A percentile compares a stretch with the other conserved stretches of the same genome.
Evolutionary conservation across 73 alveolate genomes (phyloP).

Genomic region (Paramecium primaurelia): DNA sequence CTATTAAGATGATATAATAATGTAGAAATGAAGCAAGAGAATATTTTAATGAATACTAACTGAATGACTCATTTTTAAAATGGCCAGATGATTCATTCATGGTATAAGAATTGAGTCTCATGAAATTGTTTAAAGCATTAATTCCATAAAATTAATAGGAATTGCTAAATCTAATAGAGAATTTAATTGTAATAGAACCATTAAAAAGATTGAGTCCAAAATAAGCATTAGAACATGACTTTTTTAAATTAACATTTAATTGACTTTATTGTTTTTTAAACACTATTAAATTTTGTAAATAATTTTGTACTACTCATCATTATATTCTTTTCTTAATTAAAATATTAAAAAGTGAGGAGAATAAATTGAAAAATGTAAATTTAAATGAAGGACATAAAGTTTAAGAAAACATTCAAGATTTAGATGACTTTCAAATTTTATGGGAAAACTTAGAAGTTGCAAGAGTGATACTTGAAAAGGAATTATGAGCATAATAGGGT

Average conservation of each 20-base stretch:
- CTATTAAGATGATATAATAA: conserved; percentile 83
- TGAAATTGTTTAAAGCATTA: conserved; percentile 34
- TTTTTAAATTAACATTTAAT: conserved; percentile 55
- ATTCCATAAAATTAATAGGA: conserved; percentile 42
- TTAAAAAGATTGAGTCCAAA: conserved; percentile 68
- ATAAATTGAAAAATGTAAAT: background rate
- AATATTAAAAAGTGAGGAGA: background rate
- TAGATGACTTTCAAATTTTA: conserved; percentile 20
- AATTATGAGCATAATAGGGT: background rate
- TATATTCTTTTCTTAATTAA: background rate
- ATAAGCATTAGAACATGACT: conserved; percentile 78
- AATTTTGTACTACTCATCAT: background rate
- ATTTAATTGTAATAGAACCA: conserved; percentile 74
- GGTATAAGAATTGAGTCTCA: conserved; percentile 20
- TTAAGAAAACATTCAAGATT: background rate
- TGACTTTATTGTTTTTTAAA: background rate
- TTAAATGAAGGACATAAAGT: background rate
- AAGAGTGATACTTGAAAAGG: background rate
- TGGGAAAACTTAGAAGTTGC: conserved; percentile 50
- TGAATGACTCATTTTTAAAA: conserved; percentile 14
- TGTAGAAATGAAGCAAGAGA: conserved; percentile 39
- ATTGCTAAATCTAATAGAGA: conserved; percentile 64
- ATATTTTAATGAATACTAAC: conserved; percentile 35
- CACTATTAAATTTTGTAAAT: background rate
- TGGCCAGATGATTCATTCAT: background rate